Evolutionary conservation across 176 grass and related monocot species (phyloP).

Genomic region (Oryza australiensis): DNA sequence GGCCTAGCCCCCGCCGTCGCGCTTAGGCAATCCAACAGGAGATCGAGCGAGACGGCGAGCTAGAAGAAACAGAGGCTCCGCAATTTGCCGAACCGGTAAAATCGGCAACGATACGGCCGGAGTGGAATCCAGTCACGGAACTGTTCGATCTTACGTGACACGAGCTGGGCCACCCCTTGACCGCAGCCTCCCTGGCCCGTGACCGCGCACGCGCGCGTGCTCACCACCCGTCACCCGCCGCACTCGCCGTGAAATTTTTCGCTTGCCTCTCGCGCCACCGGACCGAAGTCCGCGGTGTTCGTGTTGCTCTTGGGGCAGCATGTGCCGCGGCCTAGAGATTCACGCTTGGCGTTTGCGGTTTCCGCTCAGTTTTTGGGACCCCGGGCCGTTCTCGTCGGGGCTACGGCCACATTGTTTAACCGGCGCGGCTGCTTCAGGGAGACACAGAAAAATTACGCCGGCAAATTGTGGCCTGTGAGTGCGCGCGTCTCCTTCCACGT

Average conservation of each 20-base stretch:
- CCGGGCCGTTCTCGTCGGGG: background rate
- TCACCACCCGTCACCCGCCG: background rate
- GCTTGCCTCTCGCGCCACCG: background rate
- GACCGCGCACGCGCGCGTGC: background rate
- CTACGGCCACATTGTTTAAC: constrained; percentile 26
- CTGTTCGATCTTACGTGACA: constrained; percentile 24
- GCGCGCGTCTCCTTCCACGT: constrained; percentile 28
- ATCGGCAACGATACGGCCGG: background rate
- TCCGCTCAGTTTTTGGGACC: background rate
- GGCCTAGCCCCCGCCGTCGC: too few relatives aligned
- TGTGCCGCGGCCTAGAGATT: constrained; percentile 32
- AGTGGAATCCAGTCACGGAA: background rate
- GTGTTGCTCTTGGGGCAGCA: background rate
- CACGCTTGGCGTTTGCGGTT: constrained; percentile 6
- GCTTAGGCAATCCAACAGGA: too few relatives aligned
- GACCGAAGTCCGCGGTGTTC: background rate
- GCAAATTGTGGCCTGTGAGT: background rate
- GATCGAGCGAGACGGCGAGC: too few relatives aligned
- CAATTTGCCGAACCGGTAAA: background rate
- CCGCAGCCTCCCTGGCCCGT: background rate
- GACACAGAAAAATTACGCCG: background rate
- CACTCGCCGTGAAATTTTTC: background rate
- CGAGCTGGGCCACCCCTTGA: background rate
- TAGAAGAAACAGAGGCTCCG: background rate
- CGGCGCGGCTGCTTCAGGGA: constrained; percentile 1